phyloP scores from a whole-genome alignment of 257 asterid genomes.

The Solanum corneliomulleri region DNA sequence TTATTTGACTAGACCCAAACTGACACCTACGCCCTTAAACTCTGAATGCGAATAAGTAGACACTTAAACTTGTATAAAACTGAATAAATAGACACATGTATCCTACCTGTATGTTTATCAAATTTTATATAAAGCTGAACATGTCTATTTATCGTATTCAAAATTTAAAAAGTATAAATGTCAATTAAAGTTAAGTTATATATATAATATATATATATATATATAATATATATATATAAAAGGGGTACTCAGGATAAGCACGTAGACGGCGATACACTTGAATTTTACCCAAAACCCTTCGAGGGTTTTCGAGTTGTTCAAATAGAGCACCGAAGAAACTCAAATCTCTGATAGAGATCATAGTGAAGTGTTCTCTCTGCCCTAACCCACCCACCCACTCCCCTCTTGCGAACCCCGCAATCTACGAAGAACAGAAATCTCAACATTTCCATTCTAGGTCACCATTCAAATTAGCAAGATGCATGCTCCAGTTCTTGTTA shows the following conservation, averaged over 20 bases:
- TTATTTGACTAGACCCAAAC: fast-evolving
- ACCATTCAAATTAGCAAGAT: slow-evolving; percentile 14
- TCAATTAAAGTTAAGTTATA: too few species aligned
- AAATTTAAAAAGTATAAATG: too few species aligned
- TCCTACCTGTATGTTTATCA: fast-evolving
- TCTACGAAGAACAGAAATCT: not conserved
- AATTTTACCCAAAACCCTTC: not conserved
- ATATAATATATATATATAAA: too few species aligned
- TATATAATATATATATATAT: too few species aligned
- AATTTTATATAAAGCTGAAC: too few species aligned
- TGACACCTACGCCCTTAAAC: not conserved
- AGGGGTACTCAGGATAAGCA: not conserved
- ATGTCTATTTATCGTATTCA: too few species aligned
- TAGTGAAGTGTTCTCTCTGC: not conserved
- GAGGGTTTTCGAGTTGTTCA: not conserved
- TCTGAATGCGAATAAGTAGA: too few species aligned
- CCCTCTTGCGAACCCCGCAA: not conserved
- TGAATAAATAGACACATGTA: fast-evolving
- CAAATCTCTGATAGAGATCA: not conserved
- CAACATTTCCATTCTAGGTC: not conserved
- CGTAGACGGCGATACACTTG: not conserved
- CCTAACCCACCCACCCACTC: not conserved
- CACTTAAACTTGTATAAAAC: too few species aligned
- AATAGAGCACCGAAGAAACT: not conserved
- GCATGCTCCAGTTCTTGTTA: slow-evolving; percentile 73